phyloP scores from a whole-genome alignment of 805 yeast species.

The Teunomyces tritomae region DNA sequence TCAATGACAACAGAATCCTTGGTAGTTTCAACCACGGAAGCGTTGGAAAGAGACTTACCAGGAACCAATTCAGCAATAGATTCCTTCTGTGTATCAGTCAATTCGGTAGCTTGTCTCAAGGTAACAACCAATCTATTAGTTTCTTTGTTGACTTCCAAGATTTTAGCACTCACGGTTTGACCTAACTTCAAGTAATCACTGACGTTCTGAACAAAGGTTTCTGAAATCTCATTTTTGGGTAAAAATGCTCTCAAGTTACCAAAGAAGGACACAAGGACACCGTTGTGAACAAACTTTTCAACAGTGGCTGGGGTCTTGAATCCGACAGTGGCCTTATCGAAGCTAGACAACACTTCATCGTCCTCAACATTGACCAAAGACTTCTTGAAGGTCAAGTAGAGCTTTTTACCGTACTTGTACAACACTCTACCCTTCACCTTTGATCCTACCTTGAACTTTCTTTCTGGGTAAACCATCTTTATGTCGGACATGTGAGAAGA shows the following conservation, averaged over 20 bases:
- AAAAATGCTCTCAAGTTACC: constrained; percentile 75
- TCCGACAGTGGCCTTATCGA: constrained; percentile 42
- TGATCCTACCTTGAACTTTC: constrained; percentile 83
- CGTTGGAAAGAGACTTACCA: constrained; percentile 64
- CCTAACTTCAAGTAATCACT: constrained; percentile 77
- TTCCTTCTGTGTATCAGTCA: constrained; percentile 46
- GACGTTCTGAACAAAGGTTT: constrained; percentile 76
- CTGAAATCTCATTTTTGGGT: constrained; percentile 87
- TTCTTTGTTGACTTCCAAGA: constrained; percentile 53
- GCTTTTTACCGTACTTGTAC: constrained; percentile 45
- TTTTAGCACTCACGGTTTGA: constrained; percentile 73
- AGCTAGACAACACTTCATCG: constrained; percentile 45
- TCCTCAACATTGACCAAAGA: constrained; percentile 68
- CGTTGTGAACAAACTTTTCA: constrained; percentile 65
- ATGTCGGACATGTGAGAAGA: constrained; percentile 79
- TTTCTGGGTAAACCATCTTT: constrained; percentile 82
- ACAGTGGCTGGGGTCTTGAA: constrained; percentile 70
- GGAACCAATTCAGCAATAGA: constrained; percentile 47
- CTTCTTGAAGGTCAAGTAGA: constrained; percentile 76
- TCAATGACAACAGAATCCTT: constrained; percentile 71
- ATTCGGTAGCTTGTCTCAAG: constrained; percentile 61
- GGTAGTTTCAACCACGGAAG: constrained; percentile 66
- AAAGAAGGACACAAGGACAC: constrained; percentile 82
- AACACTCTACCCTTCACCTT: constrained; percentile 76
- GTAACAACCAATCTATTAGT: constrained; percentile 65